Evolutionary conservation across 2,329 filamentous ascomycete species (phyloP), one percentile per base, ranked within the genome.

Genomic region (Metarhizium album): DNA sequence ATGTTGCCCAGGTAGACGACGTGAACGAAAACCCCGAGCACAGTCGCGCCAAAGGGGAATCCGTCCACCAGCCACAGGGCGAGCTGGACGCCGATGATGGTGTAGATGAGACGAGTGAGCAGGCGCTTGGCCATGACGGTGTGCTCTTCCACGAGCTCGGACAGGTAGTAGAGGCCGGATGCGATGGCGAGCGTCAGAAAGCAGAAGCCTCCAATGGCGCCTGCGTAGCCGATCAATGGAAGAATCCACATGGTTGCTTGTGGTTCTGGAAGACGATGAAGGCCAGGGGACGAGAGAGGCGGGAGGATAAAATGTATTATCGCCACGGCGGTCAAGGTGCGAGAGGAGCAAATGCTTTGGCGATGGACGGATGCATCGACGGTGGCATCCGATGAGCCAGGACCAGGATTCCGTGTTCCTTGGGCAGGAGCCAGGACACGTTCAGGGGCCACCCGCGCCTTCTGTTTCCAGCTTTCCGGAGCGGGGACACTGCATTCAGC

Each of bases 141-240:
- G 65, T 98, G 91, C 68, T 98, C 93, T 71, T 98, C 93, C 54
- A 98, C 93, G 14, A 97, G 83, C 68, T 98, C 93, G 23, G 91
- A 96, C 49, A 98, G 84, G 68, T 98, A 98, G 73, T 98, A 98
- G 24, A 98, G 82, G 37, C 93, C 93, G n/a, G 90, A 96, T 38
- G 93, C 93, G 64, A 98, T 97, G 51, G 91, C 90, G 54, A 98
- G 77, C 20, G 93, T 97, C 58, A 98, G 75, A 71, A 98, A 97
- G 62, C 81, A 82, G 73, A 98, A 98, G 66, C 91, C 91, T 54
- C 95, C 73, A 56, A 90, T 71, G 59, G 94, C 82, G 63, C 93
- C 93, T 33, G 90, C 69, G 64, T 95, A 96, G 62, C 93, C 93
- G 62, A 98, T 74, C 42, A 97, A 73, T 61, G 91, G 90, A 63